These are phyloP conservation scores for Boletus smithii DNA, from an alignment of 1,284 basidiomycete species.

Conservation along the genomic window DNA sequence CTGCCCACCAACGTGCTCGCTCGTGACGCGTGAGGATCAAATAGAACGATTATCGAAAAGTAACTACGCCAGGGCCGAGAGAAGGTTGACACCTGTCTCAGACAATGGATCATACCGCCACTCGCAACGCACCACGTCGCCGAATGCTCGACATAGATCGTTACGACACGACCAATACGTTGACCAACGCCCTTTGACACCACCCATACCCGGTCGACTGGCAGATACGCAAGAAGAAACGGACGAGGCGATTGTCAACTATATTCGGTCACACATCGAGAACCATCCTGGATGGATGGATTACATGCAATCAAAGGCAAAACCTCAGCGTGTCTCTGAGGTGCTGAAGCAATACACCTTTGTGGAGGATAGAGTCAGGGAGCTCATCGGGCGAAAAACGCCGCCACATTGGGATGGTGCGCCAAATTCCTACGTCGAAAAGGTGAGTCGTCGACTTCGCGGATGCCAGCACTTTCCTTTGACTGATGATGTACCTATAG, in stretches of 20 bases:
- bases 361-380: constrained; percentile 43
- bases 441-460: constrained; percentile 32
- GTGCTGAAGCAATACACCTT: constrained; percentile 47
- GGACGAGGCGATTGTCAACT: constrained; percentile 37
- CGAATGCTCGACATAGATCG: constrained; percentile 1
- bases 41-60: constrained; percentile 29
- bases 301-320: constrained; percentile 43
- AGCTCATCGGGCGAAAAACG: constrained; percentile 39
- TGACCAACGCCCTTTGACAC: constrained; percentile 15
- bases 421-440: constrained; percentile 32
- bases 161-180: constrained; percentile 1
- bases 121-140: constrained; percentile 16
- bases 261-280: constrained; percentile 40
- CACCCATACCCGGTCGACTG: constrained; percentile 25
- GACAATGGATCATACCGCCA: constrained; percentile 19
- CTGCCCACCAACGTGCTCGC: constrained; percentile 9
- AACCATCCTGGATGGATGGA: constrained; percentile 39
- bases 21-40: constrained; percentile 26
- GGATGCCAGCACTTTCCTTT: background rate
- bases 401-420: constrained; percentile 38
- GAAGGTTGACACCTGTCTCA: constrained; percentile 17
- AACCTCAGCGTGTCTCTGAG: constrained; percentile 39
- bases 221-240: constrained; percentile 37
- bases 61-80: constrained; percentile 13
- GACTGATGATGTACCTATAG: constrained; percentile 32